Percentiles rank a stretch among this genome's conserved stretches.
Conservation (phyloP, 2,329 filamentous ascomycete genomes). For the Aurifilum marmelostoma region DNA sequence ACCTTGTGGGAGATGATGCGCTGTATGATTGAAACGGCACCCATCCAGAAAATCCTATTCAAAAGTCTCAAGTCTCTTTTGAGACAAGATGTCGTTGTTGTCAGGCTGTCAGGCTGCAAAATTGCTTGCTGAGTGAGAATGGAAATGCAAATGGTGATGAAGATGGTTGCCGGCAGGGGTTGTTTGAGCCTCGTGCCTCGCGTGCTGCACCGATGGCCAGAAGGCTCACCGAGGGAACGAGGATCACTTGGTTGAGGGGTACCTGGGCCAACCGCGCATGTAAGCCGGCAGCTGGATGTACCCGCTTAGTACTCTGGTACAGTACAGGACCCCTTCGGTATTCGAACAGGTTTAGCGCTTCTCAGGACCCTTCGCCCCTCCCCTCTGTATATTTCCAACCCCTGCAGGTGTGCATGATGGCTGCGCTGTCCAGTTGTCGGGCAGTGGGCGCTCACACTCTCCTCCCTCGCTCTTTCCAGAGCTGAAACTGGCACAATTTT, state of each 20-base stretch:
- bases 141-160: neutral
- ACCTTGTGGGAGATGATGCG: too few relatives aligned
- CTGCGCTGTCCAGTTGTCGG: neutral
- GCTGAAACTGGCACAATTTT: neutral
- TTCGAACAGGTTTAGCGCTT: slow-evolving; percentile 4
- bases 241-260: neutral
- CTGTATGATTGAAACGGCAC: too few relatives aligned
- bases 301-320: neutral
- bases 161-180: neutral
- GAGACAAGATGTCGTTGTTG: neutral
- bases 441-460: neutral
- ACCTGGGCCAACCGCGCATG: neutral
- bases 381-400: neutral
- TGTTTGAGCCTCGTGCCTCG: neutral
- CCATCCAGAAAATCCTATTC: too few relatives aligned
- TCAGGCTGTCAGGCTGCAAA: too few relatives aligned
- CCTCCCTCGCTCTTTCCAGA: neutral
- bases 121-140: neutral
- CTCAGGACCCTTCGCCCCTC: neutral
- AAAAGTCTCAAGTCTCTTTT: too few relatives aligned
- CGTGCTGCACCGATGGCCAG: neutral
- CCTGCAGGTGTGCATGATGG: neutral
- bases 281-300: neutral
- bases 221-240: slow-evolving; percentile 14
- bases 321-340: neutral